Evolutionary conservation across 257 asterid species (phyloP).

Genomic region (Solanum bukasovii): DNA sequence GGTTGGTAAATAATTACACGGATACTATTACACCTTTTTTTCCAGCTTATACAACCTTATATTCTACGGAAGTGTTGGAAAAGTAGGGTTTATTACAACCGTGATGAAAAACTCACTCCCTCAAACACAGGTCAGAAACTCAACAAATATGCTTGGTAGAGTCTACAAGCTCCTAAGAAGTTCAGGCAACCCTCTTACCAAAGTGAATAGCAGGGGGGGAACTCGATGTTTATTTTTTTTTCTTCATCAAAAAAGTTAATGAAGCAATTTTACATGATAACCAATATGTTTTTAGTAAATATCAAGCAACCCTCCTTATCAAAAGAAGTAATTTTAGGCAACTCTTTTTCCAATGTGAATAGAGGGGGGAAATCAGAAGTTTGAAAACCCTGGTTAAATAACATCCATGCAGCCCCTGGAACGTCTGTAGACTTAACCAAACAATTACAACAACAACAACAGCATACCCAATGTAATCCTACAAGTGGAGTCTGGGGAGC

Average conservation of each 20-base stretch:
- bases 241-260: background rate
- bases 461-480: background rate
- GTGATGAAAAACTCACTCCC: background rate
- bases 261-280: background rate
- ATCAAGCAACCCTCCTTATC: background rate
- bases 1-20: background rate
- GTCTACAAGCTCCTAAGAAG: background rate
- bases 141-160: background rate
- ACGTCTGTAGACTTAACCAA: background rate
- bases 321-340: background rate
- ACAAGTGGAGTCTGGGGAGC: background rate
- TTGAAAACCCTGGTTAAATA: background rate
- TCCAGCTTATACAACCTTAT: background rate
- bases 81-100: background rate
- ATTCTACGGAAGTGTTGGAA: background rate
- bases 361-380: background rate
- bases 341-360: background rate
- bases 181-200: background rate
- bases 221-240: background rate
- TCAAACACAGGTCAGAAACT: background rate
- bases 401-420: background rate
- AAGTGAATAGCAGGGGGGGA: background rate
- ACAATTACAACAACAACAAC: background rate
- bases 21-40: background rate
- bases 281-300: background rate